These are phyloP conservation scores for Trichoderma endophyticum DNA, from an alignment of 2,329 filamentous ascomycete species.

Conservation along the genomic window DNA sequence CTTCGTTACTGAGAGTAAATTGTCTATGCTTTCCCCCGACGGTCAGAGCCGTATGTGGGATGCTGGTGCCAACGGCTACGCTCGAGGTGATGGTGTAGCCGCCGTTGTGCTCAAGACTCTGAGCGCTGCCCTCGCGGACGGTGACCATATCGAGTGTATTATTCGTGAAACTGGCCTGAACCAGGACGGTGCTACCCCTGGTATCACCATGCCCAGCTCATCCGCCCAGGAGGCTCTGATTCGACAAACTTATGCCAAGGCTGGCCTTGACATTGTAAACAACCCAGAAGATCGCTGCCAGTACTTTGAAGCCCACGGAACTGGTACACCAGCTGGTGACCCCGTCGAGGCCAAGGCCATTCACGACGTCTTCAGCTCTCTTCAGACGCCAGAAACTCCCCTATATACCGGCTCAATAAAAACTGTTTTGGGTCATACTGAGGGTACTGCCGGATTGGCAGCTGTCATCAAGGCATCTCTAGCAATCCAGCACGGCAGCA, in stretches of 20 bases:
- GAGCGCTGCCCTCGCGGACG: too few relatives aligned
- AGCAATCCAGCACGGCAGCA: too few relatives aligned
- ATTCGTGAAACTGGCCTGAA: too few relatives aligned
- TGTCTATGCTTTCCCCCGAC: not conserved
- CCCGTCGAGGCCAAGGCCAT: not conserved
- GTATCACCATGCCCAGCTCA: too few relatives aligned
- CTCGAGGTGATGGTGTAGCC: not conserved
- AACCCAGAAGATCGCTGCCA: conserved; percentile 24
- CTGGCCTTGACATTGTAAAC: too few relatives aligned
- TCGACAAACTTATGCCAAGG: too few relatives aligned
- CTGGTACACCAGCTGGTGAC: conserved; percentile 24
- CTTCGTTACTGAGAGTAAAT: conserved; percentile 11
- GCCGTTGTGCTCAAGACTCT: too few relatives aligned
- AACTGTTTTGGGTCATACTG: conserved; percentile 28
- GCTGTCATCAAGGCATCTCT: conserved; percentile 11
- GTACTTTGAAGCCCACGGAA: conserved; percentile 17
- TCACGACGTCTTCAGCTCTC: too few relatives aligned
- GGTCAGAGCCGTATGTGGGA: not conserved
- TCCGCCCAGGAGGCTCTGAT: too few relatives aligned
- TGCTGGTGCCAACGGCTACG: not conserved
- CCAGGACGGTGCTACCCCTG: too few relatives aligned
- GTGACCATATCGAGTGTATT: too few relatives aligned
- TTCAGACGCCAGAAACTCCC: too few relatives aligned
- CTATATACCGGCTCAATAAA: conserved; percentile 30
- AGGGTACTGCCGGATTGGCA: conserved; percentile 28